Conservation (phyloP, 257 asterid genomes). For the Primulina eburnea region DNA sequence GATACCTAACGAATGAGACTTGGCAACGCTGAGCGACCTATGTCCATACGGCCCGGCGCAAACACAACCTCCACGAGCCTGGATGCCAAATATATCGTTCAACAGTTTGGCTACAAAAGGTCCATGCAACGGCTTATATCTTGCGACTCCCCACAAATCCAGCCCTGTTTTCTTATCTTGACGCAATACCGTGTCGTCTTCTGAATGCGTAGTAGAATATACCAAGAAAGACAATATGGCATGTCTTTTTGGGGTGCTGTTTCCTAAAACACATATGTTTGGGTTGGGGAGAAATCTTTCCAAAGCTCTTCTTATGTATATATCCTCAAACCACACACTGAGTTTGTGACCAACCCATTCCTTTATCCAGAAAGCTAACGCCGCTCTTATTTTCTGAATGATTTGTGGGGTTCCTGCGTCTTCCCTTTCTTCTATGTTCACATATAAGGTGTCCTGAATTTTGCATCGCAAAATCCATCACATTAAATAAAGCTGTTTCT, state of each 20-base stretch:
- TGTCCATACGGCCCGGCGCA: slow-evolving; percentile 81
- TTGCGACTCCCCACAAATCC: slow-evolving; percentile 34
- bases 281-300: slow-evolving; percentile 43
- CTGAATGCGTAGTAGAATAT: slow-evolving; percentile 31
- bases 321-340: slow-evolving; percentile 38
- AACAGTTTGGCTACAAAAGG: slow-evolving; percentile 69
- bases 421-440: slow-evolving; percentile 62
- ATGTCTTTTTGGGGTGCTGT: slow-evolving; percentile 41
- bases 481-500: too few species aligned
- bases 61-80: slow-evolving; percentile 79
- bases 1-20: slow-evolving; percentile 37
- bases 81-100: slow-evolving; percentile 71
- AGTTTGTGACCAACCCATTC: slow-evolving; percentile 48
- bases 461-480: background rate
- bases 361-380: slow-evolving; percentile 58
- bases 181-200: background rate
- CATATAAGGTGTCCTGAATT: slow-evolving; percentile 55
- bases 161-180: slow-evolving; percentile 5
- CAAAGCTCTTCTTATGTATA: slow-evolving; percentile 38
- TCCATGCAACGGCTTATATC: slow-evolving; percentile 53
- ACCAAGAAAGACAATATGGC: slow-evolving; percentile 59
- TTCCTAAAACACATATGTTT: slow-evolving; percentile 46
- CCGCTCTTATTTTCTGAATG: slow-evolving; percentile 61
- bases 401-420: slow-evolving; percentile 77
- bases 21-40: slow-evolving; percentile 41